Evolutionary conservation across 176 grass and related monocot species (phyloP), one percentile per base, ranked within the genome.

Genomic region (Carex pumila): DNA sequence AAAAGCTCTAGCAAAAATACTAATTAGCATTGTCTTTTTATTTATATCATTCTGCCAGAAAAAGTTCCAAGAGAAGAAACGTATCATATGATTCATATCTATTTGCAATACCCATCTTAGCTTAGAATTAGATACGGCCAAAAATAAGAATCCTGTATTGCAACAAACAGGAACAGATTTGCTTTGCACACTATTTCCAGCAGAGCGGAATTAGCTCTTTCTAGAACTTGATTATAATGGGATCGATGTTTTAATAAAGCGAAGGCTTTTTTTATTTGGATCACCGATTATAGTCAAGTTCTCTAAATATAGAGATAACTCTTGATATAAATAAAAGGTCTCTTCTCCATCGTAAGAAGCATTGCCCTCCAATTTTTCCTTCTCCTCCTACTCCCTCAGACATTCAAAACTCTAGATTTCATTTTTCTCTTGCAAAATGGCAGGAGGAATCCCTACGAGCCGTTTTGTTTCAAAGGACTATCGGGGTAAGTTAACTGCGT

Each of bases 401-500:
- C 6, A 41, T 13, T 41, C 7, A 43, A 61, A 60, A 19, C 45
- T 47, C 55, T 10, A 31, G 25, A 4, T 9, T 4, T 1, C 18
- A 37, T 11, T 17, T 72, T 17, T 72, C n/a, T 45, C 30, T 63
- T 0, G 18, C 52, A 81, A 59, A 73, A 87, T 87, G 85, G 85
- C 79, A 8, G 79, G 63, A 65, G 79, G 79, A 30, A 68, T 58
- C 53, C 37, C 50, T 70, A 31, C 58, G 3, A 81, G 6, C 34
- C 54, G 45, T 41, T 3, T 7, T 1, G 68, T 12, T 6, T 2
- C 34, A 19, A 83, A 87, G 13, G 79, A 87, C 7, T 87, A 87
- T 34, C 85, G 79, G 1, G 79, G 67, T 7, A 83, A 75, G 14
- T 79, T 87, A 59, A 87, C 85, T 2, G 2, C 37, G 14, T 83